Evolutionary conservation across 352 stramenopile genomes (phyloP), one percentile per base, ranked within the genome.

Genomic region (Thraustochytrium sp.): DNA sequence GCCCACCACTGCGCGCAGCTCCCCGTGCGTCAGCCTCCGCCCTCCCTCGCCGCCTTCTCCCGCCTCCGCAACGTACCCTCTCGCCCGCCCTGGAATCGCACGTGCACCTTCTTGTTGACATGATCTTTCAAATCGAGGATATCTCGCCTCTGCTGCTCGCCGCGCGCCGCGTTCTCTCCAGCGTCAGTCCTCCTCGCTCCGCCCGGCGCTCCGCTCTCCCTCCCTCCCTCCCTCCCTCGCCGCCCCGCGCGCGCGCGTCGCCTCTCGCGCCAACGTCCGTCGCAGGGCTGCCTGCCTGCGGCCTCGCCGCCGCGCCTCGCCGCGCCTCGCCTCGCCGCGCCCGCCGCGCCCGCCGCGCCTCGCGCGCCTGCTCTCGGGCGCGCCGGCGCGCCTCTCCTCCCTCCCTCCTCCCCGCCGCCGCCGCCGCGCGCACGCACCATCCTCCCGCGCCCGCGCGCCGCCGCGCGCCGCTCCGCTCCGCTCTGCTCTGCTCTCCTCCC

Each of bases 41-140:
- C 13, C 3, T 38, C 36, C 9, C 65, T 26, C 63, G 26, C 29
- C 37, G 21, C 16, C 2, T 1, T 9, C 13, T 11, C 9, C 26
- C 8, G 11, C n/a, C n/a, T n/a, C n/a, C n/a, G n/a, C n/a, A n/a
- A n/a, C 44, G 37, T 56, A 56, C 74, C 48, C 23, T 63, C 54
- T 21, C 55, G 68, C 0, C 95, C 95, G 36, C 94, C 95, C 46
- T 96, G 89, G 82, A 97, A 98, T 88, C 97, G 97, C 55, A 98
- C 94, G 75, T 93, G 93, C 51, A 98, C 93, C 26, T 90, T 89
- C 82, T 97, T 92, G 89, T 98, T 93, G 82, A 98, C 93, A 85
- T 98, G 94, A 89, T 97, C 97, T 76, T 88, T 91, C 76, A 98
- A 88, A 86, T 98, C 94, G 54, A 98, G 88, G 86, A 98, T 98